phyloP scores from a whole-genome alignment of 108 stramenopile genomes.

The Chaetoceros tenuissimus region DNA sequence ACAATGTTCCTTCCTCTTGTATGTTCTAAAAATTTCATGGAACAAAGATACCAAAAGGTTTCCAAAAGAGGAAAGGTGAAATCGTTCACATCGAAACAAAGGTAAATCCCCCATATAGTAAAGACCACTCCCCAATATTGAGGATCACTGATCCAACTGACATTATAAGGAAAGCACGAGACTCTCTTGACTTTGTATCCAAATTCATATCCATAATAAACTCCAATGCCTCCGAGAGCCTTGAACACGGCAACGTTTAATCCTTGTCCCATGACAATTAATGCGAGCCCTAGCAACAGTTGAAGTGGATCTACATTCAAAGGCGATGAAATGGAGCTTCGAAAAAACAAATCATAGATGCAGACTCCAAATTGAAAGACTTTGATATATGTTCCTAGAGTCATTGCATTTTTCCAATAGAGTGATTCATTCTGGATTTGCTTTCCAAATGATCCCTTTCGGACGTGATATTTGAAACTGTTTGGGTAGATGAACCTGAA shows the following conservation, averaged over 20 bases:
- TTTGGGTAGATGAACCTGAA: constrained; percentile 31
- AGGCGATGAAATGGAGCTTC: constrained; percentile 13
- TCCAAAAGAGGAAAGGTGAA: constrained; percentile 26
- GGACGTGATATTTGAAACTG: constrained; percentile 29
- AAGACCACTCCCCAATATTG: constrained; percentile 43
- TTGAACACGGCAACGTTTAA: constrained; percentile 35
- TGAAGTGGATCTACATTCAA: constrained; percentile 1
- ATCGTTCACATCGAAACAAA: constrained; percentile 14
- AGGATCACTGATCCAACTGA: constrained; percentile 26
- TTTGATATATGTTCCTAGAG: constrained; percentile 32
- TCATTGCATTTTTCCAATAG: constrained; percentile 29
- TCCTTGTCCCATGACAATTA: constrained; percentile 28
- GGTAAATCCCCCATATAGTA: constrained; percentile 29
- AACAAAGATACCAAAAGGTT: constrained; percentile 26
- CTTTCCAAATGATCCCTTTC: constrained; percentile 19
- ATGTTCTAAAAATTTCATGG: constrained; percentile 32
- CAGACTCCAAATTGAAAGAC: constrained; percentile 28
- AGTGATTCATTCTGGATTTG: constrained; percentile 14
- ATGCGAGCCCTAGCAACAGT: constrained; percentile 16
- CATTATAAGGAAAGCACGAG: constrained; percentile 36
- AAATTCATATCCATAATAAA: constrained; percentile 41
- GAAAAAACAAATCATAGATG: constrained; percentile 11
- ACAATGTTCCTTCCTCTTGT: constrained; percentile 10
- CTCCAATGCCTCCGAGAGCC: constrained; percentile 34
- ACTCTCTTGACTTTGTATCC: constrained; percentile 32